A percentile compares a stretch with the other conserved stretches of the same genome.
These are phyloP conservation scores for Saccharum spontaneum DNA, from an alignment of 176 grass and related monocot species.

Conservation along the genomic window DNA sequence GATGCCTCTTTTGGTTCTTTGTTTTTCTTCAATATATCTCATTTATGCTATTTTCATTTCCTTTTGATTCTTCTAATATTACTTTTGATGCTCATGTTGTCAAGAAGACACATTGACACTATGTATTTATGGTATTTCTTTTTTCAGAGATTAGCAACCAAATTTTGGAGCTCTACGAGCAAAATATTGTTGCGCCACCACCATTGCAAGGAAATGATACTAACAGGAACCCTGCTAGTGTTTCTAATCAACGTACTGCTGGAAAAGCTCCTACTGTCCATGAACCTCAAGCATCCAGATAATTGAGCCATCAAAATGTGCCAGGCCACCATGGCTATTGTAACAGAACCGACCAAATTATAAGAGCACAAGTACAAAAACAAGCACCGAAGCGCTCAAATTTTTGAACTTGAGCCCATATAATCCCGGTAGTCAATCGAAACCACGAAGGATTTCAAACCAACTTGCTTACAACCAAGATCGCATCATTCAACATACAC, in stretches of 20 bases:
- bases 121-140: not conserved
- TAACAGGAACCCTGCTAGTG: constrained; percentile 56
- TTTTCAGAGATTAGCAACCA: constrained; percentile 97
- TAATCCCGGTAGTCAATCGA: no score
- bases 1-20: not conserved
- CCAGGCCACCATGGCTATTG: constrained; percentile 20
- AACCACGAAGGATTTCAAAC: no score
- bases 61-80: not conserved
- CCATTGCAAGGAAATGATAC: constrained; percentile 61
- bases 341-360: no score
- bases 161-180: constrained; percentile 92
- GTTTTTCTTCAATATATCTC: not conserved
- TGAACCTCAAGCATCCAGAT: constrained; percentile 40
- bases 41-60: not conserved
- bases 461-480: no score
- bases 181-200: constrained; percentile 50
- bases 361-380: no score
- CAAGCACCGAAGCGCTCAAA: no score
- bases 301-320: not conserved
- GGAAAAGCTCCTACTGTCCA: constrained; percentile 39
- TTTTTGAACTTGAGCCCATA: no score
- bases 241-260: constrained; percentile 35
- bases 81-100: not conserved
- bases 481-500: no score
- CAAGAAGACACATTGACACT: not conserved